Evolutionary conservation across 2,329 filamentous ascomycete species (phyloP).

Genomic region (Cladophialophora exuberans): DNA sequence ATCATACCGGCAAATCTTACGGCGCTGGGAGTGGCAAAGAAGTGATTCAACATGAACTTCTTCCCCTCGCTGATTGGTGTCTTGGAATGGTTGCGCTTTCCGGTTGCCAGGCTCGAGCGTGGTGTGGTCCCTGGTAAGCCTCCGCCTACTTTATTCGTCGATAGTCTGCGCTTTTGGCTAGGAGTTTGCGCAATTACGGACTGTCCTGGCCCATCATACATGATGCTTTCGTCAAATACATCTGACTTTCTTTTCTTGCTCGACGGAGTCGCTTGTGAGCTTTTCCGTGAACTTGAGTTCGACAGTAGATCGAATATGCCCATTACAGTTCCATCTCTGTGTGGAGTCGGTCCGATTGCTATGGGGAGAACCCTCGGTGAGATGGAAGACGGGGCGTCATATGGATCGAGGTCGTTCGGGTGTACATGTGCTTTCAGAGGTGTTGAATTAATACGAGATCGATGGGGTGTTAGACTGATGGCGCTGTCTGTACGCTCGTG

Average conservation of each 20-base stretch:
- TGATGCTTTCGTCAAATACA: slow-evolving; percentile 28
- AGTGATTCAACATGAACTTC: slow-evolving; percentile 48
- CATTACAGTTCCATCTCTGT: slow-evolving; percentile 52
- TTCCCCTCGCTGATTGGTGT: slow-evolving; percentile 50
- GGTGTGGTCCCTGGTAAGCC: slow-evolving; percentile 20
- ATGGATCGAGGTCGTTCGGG: slow-evolving; percentile 47
- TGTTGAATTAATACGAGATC: slow-evolving; percentile 31
- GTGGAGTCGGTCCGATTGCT: slow-evolving; percentile 52
- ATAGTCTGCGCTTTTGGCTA: slow-evolving; percentile 36
- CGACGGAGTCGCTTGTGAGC: slow-evolving; percentile 34
- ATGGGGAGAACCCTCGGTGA: slow-evolving; percentile 40
- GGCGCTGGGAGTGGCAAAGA: slow-evolving; percentile 51
- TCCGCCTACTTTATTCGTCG: background rate
- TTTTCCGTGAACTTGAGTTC: slow-evolving; percentile 42
- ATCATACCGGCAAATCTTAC: slow-evolving; percentile 46
- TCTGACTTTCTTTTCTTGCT: slow-evolving; percentile 29
- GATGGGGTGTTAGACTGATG: slow-evolving; percentile 25
- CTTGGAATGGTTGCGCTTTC: slow-evolving; percentile 32
- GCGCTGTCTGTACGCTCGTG: slow-evolving; percentile 27
- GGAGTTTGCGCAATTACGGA: slow-evolving; percentile 39
- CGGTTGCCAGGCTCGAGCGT: slow-evolving; percentile 32
- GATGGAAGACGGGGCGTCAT: slow-evolving; percentile 45
- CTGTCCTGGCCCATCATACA: slow-evolving; percentile 28
- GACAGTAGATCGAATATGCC: slow-evolving; percentile 54
- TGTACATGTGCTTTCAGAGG: slow-evolving; percentile 43